Percentiles rank a stretch among this genome's conserved stretches.
phyloP scores from a whole-genome alignment of 306 rosid genomes.

The Acacia crassicarpa region DNA sequence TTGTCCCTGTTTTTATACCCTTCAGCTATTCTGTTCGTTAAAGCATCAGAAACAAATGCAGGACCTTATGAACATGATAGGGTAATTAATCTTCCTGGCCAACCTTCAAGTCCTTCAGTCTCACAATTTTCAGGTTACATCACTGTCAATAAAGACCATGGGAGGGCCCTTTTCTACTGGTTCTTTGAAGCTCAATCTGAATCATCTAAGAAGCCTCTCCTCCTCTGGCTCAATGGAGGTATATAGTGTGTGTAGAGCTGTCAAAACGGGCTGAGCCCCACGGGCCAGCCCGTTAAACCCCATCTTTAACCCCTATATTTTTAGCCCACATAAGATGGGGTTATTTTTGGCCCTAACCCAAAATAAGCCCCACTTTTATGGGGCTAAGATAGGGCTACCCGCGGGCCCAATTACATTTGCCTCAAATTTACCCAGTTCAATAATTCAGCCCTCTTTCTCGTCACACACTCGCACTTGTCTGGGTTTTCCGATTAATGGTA shows the following conservation, averaged over 20 bases:
- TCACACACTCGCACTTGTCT: too few species aligned
- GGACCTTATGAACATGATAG: slow-evolving; percentile 46
- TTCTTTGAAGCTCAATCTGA: slow-evolving; percentile 61
- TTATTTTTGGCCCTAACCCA: too few species aligned
- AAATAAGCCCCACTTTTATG: too few species aligned
- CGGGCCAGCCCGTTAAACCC: too few species aligned
- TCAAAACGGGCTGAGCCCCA: too few species aligned
- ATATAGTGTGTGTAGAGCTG: not conserved
- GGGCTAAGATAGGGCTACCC: too few species aligned
- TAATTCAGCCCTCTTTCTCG: too few species aligned
- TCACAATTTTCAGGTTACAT: slow-evolving; percentile 60
- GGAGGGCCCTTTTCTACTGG: slow-evolving; percentile 66
- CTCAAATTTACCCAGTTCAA: too few species aligned
- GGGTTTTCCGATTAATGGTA: too few species aligned
- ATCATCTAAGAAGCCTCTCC: slow-evolving; percentile 51
- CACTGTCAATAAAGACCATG: slow-evolving; percentile 49
- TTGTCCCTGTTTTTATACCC: slow-evolving; percentile 25
- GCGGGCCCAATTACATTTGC: too few species aligned
- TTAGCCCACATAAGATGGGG: too few species aligned
- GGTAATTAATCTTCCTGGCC: slow-evolving; percentile 50
- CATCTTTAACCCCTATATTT: too few species aligned
- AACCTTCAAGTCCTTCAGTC: slow-evolving; percentile 43
- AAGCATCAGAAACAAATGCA: slow-evolving; percentile 36
- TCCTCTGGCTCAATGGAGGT: slow-evolving; percentile 72
- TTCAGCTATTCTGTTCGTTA: slow-evolving; percentile 5